phyloP scores from a whole-genome alignment of 108 stramenopile genomes.

The Epithemia pelagica region DNA sequence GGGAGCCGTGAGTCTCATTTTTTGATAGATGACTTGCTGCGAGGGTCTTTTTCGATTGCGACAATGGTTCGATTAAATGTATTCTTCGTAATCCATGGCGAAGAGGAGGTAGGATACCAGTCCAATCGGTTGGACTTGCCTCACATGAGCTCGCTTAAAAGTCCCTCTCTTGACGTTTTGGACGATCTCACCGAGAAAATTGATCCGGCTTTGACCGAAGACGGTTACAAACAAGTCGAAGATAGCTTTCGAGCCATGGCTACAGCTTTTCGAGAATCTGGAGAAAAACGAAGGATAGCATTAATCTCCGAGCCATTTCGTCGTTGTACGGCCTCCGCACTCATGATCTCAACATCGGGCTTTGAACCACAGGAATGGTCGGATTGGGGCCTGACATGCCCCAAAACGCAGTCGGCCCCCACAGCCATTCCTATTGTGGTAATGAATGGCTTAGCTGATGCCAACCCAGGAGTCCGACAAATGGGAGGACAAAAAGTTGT shows the following conservation, averaged over 20 bases:
- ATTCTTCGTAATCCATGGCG: not conserved
- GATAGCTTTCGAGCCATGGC: not conserved
- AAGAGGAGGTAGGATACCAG: not conserved
- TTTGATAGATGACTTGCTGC: no score
- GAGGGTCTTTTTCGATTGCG: no score
- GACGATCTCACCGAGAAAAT: not conserved
- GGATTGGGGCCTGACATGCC: conserved; percentile 3
- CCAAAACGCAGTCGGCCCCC: not conserved
- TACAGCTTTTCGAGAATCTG: not conserved
- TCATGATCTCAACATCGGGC: not conserved
- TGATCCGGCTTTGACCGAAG: not conserved
- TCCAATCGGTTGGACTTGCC: not conserved
- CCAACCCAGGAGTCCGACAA: not conserved
- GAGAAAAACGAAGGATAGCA: not conserved
- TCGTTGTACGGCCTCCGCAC: not conserved
- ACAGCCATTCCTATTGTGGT: conserved; percentile 6
- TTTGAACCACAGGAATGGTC: conserved; percentile 6
- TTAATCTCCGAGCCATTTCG: not conserved
- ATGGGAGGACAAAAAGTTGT: not conserved
- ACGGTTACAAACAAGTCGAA: not conserved
- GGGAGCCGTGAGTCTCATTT: no score
- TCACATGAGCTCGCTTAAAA: not conserved
- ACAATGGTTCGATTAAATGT: not conserved
- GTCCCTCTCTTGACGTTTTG: conserved; percentile 1
- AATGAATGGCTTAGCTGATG: not conserved